Evolutionary conservation across 441 rosid genomes (phyloP).

Genomic region (Gossypium davidsonii): DNA sequence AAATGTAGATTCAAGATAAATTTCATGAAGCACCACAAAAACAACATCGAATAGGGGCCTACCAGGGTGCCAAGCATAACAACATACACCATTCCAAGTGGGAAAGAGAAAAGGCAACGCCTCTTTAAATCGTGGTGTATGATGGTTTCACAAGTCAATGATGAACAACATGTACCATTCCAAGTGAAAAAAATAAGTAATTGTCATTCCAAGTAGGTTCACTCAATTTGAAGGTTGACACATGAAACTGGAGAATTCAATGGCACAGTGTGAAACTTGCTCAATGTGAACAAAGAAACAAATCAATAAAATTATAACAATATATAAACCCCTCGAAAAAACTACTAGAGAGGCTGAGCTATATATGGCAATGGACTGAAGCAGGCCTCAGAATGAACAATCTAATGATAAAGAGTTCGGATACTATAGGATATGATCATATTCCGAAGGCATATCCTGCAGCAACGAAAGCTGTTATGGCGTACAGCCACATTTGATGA

Average conservation of each 20-base stretch:
- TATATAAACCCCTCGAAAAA: not conserved
- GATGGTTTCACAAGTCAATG: not conserved
- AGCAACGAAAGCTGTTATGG: slow-evolving; percentile 25
- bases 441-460: slow-evolving; percentile 28
- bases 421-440: slow-evolving; percentile 16
- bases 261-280: not conserved
- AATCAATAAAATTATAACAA: not conserved
- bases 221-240: slow-evolving; percentile 1
- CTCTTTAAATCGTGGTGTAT: no score
- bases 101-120: no score
- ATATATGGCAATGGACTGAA: not conserved
- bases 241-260: not conserved
- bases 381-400: slow-evolving; percentile 4
- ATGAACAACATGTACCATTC: not conserved
- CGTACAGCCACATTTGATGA: slow-evolving; percentile 22
- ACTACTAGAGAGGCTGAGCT: not conserved
- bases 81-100: no score
- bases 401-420: slow-evolving; percentile 2
- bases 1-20: no score
- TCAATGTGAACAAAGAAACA: not conserved
- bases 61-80: no score
- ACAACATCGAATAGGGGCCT: no score
- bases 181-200: not conserved
- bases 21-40: no score
- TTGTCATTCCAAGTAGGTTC: not conserved